Conservation (phyloP, 495 filamentous ascomycete genomes). For the Cercophora sp. region DNA sequence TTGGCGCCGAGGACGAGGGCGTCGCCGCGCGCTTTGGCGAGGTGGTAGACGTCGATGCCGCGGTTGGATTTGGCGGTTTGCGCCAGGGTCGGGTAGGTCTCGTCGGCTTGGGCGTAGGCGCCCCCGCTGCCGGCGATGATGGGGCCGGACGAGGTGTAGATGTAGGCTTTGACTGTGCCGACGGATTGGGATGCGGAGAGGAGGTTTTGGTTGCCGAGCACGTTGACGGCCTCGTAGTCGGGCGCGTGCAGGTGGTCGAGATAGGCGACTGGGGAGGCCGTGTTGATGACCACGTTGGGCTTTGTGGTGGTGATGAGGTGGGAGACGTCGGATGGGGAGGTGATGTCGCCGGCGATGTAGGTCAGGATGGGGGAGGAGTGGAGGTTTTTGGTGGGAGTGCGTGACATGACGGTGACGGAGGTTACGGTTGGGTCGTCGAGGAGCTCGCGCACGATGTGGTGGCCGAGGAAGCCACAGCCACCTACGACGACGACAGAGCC, state of each 20-base stretch:
- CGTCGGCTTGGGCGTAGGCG: constrained; percentile 12
- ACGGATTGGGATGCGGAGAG: not conserved
- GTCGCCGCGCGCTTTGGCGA: constrained; percentile 12
- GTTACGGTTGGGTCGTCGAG: constrained; percentile 29
- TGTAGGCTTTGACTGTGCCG: constrained; percentile 4
- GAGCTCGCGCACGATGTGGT: constrained; percentile 56
- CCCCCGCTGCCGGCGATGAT: constrained; percentile 10
- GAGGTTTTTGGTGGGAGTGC: constrained; percentile 4
- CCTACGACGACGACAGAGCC: constrained; percentile 50
- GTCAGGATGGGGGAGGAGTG: not conserved
- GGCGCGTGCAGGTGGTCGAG: constrained; percentile 10
- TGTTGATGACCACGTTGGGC: constrained; percentile 14
- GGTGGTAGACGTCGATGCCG: constrained; percentile 4
- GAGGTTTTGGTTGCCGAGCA: constrained; percentile 7
- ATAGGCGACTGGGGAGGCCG: constrained; percentile 15
- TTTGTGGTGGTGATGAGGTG: constrained; percentile 2
- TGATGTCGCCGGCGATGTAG: constrained; percentile 14
- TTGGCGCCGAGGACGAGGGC: constrained; percentile 12
- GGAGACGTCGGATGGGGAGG: not conserved
- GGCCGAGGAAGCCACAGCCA: constrained; percentile 57
- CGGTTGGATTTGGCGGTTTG: not conserved
- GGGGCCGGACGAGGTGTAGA: constrained; percentile 13
- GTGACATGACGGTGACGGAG: constrained; percentile 9
- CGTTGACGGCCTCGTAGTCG: constrained; percentile 10
- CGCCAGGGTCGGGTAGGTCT: constrained; percentile 9